Evolutionary conservation across 306 rosid genomes (phyloP), one percentile per base, ranked within the genome.

Genomic region (Lathyrus sativus): DNA sequence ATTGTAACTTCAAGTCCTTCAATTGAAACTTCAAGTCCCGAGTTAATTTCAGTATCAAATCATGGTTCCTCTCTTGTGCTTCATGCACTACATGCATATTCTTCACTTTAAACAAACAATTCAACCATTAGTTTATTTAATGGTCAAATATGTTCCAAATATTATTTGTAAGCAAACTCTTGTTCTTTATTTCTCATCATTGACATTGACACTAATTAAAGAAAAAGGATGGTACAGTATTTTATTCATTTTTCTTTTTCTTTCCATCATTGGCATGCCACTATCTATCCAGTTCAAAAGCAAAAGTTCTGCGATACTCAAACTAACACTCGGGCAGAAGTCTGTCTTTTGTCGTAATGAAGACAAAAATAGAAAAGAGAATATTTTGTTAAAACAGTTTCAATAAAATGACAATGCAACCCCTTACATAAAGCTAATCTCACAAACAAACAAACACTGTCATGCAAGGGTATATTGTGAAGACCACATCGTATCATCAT

Each of bases 241-340:
- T 9, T 18, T 19, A 4, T 50, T 7, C 11, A 31, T 31, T 31
- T 58, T 31, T 37, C 31, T 60, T 37, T 60, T 37, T 37, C 15
- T 38, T 38, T 37, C 15, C 13, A 5, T 9, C 63, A 60, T 54
- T 54, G 60, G 15, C 9, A 24, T 54, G 15, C 5, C 10, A 54
- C 37, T 11, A 11, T 24, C 19, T 42, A n/a, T 46, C 19, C n/a
- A 2, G 9, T n/a, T 62, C 42, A 56, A 69, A 68, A 70, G 66
- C 9, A 57, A 57, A 56, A 26, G 74, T 42, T n/a, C 1, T 2
- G 1, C 7, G 31, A 24, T 9, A 33, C 44, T 4, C 42, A 39
- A 68, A 54, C 56, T 26, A 48, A 48, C 31, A 28, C n/a, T n/a
- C n/a, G n/a, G n/a, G n/a, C n/a, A n/a, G n/a, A 70, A 70, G 61